phyloP scores from a whole-genome alignment of 495 filamentous ascomycete genomes.

The Podospora tetraspora region DNA sequence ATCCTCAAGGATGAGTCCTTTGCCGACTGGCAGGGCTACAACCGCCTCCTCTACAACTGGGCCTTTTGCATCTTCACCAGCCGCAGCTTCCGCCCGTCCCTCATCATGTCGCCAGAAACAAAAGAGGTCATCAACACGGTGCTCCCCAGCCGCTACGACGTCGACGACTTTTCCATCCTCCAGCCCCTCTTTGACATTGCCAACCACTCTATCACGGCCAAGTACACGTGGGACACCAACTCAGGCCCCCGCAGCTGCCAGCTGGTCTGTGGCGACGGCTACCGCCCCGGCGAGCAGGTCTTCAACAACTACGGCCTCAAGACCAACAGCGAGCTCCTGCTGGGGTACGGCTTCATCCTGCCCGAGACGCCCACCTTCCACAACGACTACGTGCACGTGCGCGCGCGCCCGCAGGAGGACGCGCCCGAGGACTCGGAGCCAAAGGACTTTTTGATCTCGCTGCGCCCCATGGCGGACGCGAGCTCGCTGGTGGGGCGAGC shows the following conservation, averaged over 20 bases:
- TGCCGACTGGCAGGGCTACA: conserved; percentile 30
- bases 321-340: conserved; percentile 48
- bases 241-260: conserved; percentile 28
- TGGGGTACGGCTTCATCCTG: conserved; percentile 50
- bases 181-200: conserved; percentile 50
- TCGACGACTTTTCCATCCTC: conserved; percentile 49
- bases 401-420: conserved; percentile 27
- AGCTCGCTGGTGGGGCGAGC: conserved; percentile 33
- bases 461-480: conserved; percentile 32
- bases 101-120: conserved; percentile 30
- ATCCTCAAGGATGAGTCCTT: conserved; percentile 33
- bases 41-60: conserved; percentile 47
- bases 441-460: conserved; percentile 38
- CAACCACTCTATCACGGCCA: conserved; percentile 46
- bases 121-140: conserved; percentile 10
- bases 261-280: conserved; percentile 26
- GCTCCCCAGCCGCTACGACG: conserved; percentile 20
- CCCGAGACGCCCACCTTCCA: conserved; percentile 35
- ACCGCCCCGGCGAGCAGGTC: conserved; percentile 35
- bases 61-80: conserved; percentile 51
- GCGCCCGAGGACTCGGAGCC: conserved; percentile 12
- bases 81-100: conserved; percentile 48
- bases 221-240: conserved; percentile 36
- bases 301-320: conserved; percentile 54
- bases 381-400: conserved; percentile 47